phyloP scores from a whole-genome alignment of 306 rosid genomes.

The Echinosophora koreensis region DNA sequence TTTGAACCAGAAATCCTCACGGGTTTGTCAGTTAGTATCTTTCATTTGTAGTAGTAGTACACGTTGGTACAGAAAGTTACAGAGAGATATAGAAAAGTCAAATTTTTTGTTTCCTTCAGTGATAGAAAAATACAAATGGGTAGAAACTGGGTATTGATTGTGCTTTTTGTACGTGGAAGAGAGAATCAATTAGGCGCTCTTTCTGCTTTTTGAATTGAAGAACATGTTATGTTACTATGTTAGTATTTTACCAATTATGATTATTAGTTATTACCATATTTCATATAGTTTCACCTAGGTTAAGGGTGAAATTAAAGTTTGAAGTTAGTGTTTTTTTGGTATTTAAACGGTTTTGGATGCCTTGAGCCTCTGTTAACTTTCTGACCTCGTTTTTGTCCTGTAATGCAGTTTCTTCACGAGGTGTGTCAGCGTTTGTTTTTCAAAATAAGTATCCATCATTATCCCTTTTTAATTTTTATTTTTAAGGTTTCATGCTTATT shows the following conservation, averaged over 20 bases:
- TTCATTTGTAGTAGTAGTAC: constrained; percentile 53
- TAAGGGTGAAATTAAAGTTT: constrained; percentile 15
- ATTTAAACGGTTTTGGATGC: constrained; percentile 35
- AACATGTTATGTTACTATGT: background rate
- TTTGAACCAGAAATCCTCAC: constrained; percentile 52
- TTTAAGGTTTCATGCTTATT: constrained; percentile 43
- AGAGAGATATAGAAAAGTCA: background rate
- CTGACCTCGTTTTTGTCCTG: constrained; percentile 75
- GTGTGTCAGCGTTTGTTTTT: constrained; percentile 75
- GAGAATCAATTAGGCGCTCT: constrained; percentile 45
- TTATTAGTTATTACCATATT: constrained; percentile 48
- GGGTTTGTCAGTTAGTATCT: constrained; percentile 65
- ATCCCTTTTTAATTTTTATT: constrained; percentile 23
- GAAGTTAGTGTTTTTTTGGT: background rate
- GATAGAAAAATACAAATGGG: constrained; percentile 3
- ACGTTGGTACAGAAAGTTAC: constrained; percentile 58
- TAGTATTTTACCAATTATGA: constrained; percentile 19
- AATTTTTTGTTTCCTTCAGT: background rate
- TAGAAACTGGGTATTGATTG: constrained; percentile 33
- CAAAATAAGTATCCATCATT: constrained; percentile 38
- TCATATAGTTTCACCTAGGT: constrained; percentile 31
- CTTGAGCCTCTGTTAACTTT: constrained; percentile 53
- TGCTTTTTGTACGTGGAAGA: constrained; percentile 44
- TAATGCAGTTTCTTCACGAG: constrained; percentile 83
- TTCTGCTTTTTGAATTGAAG: constrained; percentile 58